phyloP scores from a whole-genome alignment of 495 filamentous ascomycete species.

The Geoglossum glabrum region DNA sequence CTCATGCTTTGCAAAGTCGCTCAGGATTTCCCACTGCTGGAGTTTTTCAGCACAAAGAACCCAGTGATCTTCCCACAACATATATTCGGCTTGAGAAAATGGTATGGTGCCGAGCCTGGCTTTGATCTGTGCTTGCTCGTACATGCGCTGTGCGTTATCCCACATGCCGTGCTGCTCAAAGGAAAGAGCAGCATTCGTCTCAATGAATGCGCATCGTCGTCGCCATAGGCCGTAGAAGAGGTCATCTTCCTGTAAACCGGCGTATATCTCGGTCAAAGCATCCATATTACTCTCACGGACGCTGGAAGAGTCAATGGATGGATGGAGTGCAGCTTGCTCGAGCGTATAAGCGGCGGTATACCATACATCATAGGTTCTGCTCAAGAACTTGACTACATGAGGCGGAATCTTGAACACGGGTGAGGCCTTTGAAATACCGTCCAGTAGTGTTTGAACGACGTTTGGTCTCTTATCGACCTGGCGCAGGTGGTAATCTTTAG shows the following conservation, averaged over 20 bases:
- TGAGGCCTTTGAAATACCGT: constrained; percentile 59
- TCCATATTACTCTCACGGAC: constrained; percentile 89
- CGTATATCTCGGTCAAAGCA: constrained; percentile 78
- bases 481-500: constrained; percentile 84
- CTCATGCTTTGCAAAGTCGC: constrained; percentile 96
- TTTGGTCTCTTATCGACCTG: constrained; percentile 90
- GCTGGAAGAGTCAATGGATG: constrained; percentile 59
- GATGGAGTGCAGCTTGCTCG: constrained; percentile 65
- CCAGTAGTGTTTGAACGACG: constrained; percentile 75
- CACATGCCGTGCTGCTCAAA: constrained; percentile 99
- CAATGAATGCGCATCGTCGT: constrained; percentile 80
- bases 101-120: constrained; percentile 80
- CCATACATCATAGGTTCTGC: constrained; percentile 85
- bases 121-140: constrained; percentile 91
- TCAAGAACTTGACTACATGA: constrained; percentile 85
- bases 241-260: constrained; percentile 78
- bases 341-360: constrained; percentile 71
- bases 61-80: constrained; percentile 99
- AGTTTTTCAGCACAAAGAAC: constrained; percentile 91
- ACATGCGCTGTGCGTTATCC: constrained; percentile 92
- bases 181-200: constrained; percentile 88
- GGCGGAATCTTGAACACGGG: constrained; percentile 83
- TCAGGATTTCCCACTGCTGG: constrained; percentile 94
- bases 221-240: constrained; percentile 97
- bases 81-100: constrained; percentile 92